Evolutionary conservation across 257 asterid species (phyloP).

Genomic region (Ilex asprella): DNA sequence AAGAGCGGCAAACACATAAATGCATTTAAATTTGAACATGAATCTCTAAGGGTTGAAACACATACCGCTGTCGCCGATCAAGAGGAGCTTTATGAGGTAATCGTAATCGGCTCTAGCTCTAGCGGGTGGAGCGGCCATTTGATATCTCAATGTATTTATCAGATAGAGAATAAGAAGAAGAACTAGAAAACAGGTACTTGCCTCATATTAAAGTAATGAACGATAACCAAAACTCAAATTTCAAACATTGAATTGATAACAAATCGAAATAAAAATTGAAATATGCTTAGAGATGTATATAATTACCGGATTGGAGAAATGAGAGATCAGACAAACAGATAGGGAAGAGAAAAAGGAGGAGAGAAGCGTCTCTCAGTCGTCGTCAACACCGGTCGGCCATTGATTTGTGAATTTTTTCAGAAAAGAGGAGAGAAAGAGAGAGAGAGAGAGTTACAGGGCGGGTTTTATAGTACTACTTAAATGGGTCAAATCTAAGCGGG

Average conservation of each 20-base stretch:
- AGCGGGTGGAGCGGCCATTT: conserved; percentile 53
- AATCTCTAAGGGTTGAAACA: background rate
- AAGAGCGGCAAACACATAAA: background rate
- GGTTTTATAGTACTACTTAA: no score
- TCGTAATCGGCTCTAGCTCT: conserved; percentile 61
- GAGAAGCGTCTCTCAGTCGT: conserved; percentile 12
- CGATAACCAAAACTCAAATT: background rate
- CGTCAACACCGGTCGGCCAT: conserved; percentile 18
- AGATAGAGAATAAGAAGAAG: no score
- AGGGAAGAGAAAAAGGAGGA: conserved; percentile 19
- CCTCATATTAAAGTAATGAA: background rate
- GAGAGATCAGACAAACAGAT: conserved; percentile 24
- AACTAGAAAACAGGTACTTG: no score
- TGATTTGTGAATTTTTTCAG: background rate
- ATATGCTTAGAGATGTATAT: background rate
- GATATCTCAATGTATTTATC: conserved; percentile 2
- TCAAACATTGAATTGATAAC: background rate
- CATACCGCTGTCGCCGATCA: conserved; percentile 57
- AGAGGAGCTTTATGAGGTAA: conserved; percentile 40
- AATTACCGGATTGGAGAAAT: conserved; percentile 27
- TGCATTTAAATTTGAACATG: no score
- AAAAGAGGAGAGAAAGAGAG: no score
- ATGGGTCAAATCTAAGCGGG: no score
- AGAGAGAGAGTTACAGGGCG: no score
- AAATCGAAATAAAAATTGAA: background rate